Conservation (phyloP, 2,329 filamentous ascomycete genomes). For the Microsporum ferrugineum region DNA sequence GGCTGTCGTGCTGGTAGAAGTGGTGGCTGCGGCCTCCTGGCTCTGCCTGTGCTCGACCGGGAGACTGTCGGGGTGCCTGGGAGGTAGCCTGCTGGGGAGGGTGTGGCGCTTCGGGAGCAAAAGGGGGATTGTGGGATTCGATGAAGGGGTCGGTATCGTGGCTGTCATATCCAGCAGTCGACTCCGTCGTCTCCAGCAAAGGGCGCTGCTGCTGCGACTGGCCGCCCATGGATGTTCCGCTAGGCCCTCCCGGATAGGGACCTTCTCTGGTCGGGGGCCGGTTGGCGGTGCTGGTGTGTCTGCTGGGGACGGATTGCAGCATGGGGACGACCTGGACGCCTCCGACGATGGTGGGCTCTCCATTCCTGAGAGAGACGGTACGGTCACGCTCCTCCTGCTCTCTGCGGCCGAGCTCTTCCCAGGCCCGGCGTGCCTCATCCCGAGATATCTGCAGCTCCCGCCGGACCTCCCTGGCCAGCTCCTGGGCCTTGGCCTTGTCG, state of each 20-base stretch:
- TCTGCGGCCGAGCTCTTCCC: constrained; percentile 88
- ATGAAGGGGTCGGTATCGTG: constrained; percentile 52
- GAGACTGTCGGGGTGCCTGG: constrained; percentile 15
- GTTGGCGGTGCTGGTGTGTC: constrained; percentile 37
- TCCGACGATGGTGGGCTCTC: constrained; percentile 77
- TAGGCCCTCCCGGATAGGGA: constrained; percentile 30
- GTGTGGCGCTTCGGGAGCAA: not conserved
- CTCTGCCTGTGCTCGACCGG: constrained; percentile 15
- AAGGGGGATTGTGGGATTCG: constrained; percentile 25
- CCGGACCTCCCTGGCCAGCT: constrained; percentile 76
- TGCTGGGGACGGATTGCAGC: constrained; percentile 57
- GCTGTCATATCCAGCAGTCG: constrained; percentile 40
- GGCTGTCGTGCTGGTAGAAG: constrained; percentile 32
- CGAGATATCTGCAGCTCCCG: constrained; percentile 91
- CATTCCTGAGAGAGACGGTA: constrained; percentile 72
- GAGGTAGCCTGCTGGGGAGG: not conserved
- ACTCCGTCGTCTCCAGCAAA: constrained; percentile 29
- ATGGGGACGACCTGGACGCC: constrained; percentile 94
- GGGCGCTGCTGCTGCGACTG: constrained; percentile 14
- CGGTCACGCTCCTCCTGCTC: constrained; percentile 89
- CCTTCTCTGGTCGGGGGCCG: constrained; percentile 38
- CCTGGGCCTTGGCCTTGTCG: constrained; percentile 59
- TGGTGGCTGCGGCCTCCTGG: constrained; percentile 27
- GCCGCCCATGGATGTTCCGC: constrained; percentile 22
- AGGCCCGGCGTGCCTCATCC: constrained; percentile 86